Base-by-base conservation (phyloP, 371 early-diverging fungal genomes). In the Saksenaea oblongispora region DNA sequence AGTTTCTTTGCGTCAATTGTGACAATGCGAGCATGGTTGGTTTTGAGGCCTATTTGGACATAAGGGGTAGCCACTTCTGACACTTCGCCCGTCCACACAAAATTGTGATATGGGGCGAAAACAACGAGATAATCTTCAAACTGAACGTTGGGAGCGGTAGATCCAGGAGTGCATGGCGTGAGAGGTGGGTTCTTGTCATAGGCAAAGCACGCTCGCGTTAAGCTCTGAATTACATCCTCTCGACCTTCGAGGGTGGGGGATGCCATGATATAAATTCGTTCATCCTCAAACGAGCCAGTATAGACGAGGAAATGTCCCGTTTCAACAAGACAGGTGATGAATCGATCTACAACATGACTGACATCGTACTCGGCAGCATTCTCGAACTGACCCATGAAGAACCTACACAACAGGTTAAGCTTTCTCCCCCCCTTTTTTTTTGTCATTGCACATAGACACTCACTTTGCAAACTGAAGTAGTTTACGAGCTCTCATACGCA, bases 311-410 rank as follows among this genome's bases (percentile, higher is more conserved):
- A 86, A 61, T 91, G 93, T 34, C 84, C 85, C 8, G 89, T 80
- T 41, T 81, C 84, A 0, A 85, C 87, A 58, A 93, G 79, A 56
- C 75, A 77, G 13, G 79, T 74, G 54, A 90, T 73, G 56, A 91
- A 67, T 11, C 71, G 67, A 10, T 74, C 83, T 66, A 77, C 70
- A 58, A 70, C 82, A 26, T 76, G 84, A 42, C 70, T 74, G 27
- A 93, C 73, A 9, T 79, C 72, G 60, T 91, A 93, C 70, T 93
- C 92, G 3, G 91, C 84, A 4, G 91, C 79, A 71, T 90, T 90
- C 63, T 92, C 92, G 42, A 91, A 84, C 5, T 87, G 85, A 4
- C 78, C 74, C 37, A 84, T 88, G 61, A 92, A 83, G 3, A 82
- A 83, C 55, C 86, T 87, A 34, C 5, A 34, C 10, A 24, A 22